Evolutionary conservation across 1,139 yeast species (phyloP).

Genomic region (Saccharomyces uvarum): DNA sequence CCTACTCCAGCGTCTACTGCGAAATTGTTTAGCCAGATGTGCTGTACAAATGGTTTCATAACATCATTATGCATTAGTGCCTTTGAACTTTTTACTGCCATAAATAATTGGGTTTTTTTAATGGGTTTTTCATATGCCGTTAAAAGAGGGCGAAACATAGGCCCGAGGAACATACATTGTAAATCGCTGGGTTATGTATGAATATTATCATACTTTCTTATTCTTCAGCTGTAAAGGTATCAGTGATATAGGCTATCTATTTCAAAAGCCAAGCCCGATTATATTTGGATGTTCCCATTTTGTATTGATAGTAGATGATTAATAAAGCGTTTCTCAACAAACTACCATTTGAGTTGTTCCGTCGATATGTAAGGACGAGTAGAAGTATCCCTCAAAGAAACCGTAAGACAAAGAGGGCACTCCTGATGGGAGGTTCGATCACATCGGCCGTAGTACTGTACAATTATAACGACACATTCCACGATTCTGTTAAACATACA

Average conservation of each 20-base stretch:
- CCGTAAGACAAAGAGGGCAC: not conserved
- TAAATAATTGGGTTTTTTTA: not conserved
- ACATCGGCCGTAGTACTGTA: slow-evolving; percentile 21
- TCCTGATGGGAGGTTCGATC: not conserved
- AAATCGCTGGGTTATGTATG: not conserved
- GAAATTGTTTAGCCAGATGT: not conserved
- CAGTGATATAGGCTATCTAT: not conserved
- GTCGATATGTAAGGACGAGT: not conserved
- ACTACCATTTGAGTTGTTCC: slow-evolving; percentile 1
- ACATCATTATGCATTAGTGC: not conserved
- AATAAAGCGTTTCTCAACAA: slow-evolving; percentile 2
- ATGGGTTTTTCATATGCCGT: not conserved
- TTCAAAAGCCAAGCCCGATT: not conserved
- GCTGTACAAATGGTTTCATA: not conserved
- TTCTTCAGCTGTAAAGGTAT: not conserved
- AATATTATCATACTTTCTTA: not conserved
- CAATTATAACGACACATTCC: slow-evolving; percentile 35
- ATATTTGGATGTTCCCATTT: not conserved
- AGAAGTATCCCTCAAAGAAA: not conserved
- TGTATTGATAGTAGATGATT: not conserved
- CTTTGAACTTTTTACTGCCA: not conserved
- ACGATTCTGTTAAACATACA: slow-evolving; percentile 31
- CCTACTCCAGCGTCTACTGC: not conserved
- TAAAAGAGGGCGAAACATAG: not conserved
- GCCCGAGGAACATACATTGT: not conserved